A percentile compares a stretch with the other conserved stretches of the same genome.
These are phyloP conservation scores for Dictyostelium firmibasis DNA, from an alignment of 78 protist genomes.

Conservation along the genomic window DNA sequence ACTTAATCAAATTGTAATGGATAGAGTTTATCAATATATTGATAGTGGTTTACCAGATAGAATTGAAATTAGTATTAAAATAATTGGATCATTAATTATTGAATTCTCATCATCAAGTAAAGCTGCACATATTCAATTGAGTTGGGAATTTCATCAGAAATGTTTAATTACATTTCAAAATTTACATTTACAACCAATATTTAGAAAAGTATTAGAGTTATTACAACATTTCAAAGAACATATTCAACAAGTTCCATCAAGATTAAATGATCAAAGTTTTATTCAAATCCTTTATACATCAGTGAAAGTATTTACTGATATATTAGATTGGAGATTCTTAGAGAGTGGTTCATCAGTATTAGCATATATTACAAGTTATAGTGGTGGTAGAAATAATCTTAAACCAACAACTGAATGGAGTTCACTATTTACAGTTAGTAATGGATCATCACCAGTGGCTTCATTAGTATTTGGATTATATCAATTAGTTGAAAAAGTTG, in stretches of 20 bases:
- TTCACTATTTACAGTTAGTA: not conserved
- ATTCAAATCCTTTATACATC: not conserved
- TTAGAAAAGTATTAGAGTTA: not conserved
- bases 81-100: not conserved
- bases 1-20: not conserved
- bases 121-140: slow-evolving; percentile 25
- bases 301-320: not conserved
- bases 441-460: not conserved
- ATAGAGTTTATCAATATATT: not conserved
- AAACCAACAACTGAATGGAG: slow-evolving; percentile 34
- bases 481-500: not conserved
- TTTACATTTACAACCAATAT: slow-evolving; percentile 5
- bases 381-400: not conserved
- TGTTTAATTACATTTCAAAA: slow-evolving; percentile 26
- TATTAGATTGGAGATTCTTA: slow-evolving; percentile 25
- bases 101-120: slow-evolving; percentile 24
- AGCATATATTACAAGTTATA: not conserved
- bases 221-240: not conserved
- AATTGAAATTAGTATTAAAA: slow-evolving; percentile 1
- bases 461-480: slow-evolving; percentile 28
- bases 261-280: not conserved
- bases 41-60: not conserved
- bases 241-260: not conserved
- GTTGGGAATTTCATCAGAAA: slow-evolving; percentile 61
- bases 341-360: not conserved